Evolutionary conservation across 345 rosid species (phyloP).

Genomic region (Clarkia xantiana): DNA sequence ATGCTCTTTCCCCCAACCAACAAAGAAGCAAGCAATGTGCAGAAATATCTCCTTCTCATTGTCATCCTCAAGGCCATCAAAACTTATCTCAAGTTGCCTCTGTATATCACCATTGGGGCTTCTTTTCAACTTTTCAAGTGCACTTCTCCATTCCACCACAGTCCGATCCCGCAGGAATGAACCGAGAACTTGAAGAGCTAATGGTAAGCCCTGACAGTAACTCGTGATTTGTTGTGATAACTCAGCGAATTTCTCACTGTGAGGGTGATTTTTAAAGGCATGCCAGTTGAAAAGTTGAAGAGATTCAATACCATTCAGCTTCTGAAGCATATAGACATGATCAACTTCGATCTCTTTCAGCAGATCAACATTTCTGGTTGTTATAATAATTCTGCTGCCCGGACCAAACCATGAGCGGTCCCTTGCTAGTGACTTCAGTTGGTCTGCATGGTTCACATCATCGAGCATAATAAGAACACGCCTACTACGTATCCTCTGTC

Average conservation of each 20-base stretch:
- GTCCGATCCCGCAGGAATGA: slow-evolving; percentile 4
- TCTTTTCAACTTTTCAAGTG: slow-evolving; percentile 2
- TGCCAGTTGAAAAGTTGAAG: slow-evolving; percentile 6
- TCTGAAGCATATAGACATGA: background rate
- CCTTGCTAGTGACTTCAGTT: slow-evolving; percentile 7
- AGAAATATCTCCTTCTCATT: slow-evolving; percentile 4
- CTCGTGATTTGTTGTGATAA: background rate
- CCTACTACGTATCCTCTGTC: background rate
- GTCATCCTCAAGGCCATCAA: background rate
- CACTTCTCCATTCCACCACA: slow-evolving; percentile 5
- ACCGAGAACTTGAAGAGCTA: slow-evolving; percentile 12
- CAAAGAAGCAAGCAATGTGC: slow-evolving; percentile 12
- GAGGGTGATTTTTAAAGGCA: slow-evolving; percentile 5
- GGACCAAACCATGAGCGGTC: slow-evolving; percentile 6
- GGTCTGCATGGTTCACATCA: slow-evolving; percentile 9
- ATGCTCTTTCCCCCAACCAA: background rate
- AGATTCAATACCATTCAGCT: background rate
- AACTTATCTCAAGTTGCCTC: slow-evolving; percentile 8
- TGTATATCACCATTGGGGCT: background rate
- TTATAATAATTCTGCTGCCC: slow-evolving; percentile 8
- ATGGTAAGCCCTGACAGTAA: slow-evolving; percentile 8
- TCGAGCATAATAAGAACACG: slow-evolving; percentile 10
- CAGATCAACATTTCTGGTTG: slow-evolving; percentile 9
- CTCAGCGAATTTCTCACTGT: background rate
- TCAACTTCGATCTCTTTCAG: background rate